Evolutionary conservation across 2,329 filamentous ascomycete species (phyloP), one percentile per base, ranked within the genome.

Genomic region (Fusarium circinatum): DNA sequence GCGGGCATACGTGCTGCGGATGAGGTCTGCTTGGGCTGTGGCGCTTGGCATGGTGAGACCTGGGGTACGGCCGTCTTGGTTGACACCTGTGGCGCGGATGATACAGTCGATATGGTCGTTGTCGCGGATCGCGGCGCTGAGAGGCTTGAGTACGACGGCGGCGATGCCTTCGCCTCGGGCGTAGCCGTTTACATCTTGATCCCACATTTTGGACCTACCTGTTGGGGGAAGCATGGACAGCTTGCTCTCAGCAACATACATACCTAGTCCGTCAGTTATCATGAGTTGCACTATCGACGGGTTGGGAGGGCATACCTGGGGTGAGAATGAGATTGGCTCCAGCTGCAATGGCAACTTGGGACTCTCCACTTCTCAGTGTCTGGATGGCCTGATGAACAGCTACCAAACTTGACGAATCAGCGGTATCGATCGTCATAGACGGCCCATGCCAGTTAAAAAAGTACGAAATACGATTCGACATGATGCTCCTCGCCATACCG

Each of bases 371-470:
- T 13, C 59, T 41, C 28, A 73, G 11, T 1, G 58, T 62, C 15
- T 62, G 45, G 2, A 70, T 39, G 2, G 49, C 65, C 26, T 68
- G 56, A 30, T 71, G 65, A 14, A 71, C 44, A 15, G 65, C 68
- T 0, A 64, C 48, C 34, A 71, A 28, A 4, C 60, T 61, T 6
- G 65, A 68, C 0, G 68, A 71, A 28, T 65, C 69, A 6, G 68
- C 68, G 3, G 68, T 68, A 28, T 68, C 54, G 8, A 71, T 58
- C 3, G 65, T 65, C 49, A 71, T 58, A 22, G 45, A 61, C 0
- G 66, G 62, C 1, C 66, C 66, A 14, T 66, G 49, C 54, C 62
- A 59, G 45, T 66, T 49, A 3, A 66, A 69, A 11, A 69, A 65
- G 39, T 65, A 69, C 0, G 62, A 66, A 12, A 69, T 42, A 2